Evolutionary conservation across 345 rosid genomes (phyloP).

Genomic region (Psidium guajava): DNA sequence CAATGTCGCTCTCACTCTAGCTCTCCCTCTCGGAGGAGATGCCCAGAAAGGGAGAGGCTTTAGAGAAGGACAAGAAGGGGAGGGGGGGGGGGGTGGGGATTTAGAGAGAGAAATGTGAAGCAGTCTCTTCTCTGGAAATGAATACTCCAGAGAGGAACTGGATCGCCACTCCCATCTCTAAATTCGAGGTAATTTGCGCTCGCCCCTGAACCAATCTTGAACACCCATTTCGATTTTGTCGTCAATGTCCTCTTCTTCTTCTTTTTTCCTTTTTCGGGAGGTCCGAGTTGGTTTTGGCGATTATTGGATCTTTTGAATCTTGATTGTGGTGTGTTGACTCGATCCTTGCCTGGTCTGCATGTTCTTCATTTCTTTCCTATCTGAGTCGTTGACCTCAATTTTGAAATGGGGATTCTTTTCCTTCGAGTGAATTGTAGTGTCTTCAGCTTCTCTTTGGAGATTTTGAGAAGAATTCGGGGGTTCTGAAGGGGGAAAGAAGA

Average conservation of each 20-base stretch:
- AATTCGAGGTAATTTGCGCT: conserved; percentile 49
- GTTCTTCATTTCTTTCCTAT: background rate
- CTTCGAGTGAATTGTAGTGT: background rate
- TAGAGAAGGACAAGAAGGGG: no score
- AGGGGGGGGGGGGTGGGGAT: no score
- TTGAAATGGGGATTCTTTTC: background rate
- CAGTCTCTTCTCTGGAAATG: conserved; percentile 16
- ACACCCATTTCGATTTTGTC: background rate
- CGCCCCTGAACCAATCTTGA: background rate
- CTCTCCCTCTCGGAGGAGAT: background rate
- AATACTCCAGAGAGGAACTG: conserved; percentile 60
- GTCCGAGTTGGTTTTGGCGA: background rate
- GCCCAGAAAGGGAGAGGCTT: conserved; percentile 1
- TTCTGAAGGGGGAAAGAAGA: background rate
- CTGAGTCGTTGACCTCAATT: background rate
- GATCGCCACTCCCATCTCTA: conserved; percentile 56
- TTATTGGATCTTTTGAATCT: background rate
- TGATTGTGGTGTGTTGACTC: background rate
- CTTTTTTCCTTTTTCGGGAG: background rate
- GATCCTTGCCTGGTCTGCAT: background rate
- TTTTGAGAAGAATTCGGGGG: background rate
- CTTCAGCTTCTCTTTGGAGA: background rate
- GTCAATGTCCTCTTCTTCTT: background rate
- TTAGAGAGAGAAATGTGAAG: background rate
- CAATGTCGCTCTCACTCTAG: no score